Evolutionary conservation across 257 asterid species (phyloP).

Genomic region (Gardenia jasminoides): DNA sequence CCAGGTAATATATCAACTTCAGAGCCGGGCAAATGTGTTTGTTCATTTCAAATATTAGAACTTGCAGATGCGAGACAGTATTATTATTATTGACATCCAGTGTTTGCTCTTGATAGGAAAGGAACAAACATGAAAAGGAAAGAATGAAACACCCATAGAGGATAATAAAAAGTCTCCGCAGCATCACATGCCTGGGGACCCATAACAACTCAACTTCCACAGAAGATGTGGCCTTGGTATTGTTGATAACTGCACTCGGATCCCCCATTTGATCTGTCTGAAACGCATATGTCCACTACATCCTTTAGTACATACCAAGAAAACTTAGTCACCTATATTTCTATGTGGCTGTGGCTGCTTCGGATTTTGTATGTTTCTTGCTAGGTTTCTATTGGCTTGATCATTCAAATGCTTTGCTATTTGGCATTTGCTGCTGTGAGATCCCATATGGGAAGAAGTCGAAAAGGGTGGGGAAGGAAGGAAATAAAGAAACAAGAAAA

Average conservation of each 20-base stretch:
- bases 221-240: conserved; percentile 38
- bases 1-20: no score
- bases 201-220: conserved; percentile 36
- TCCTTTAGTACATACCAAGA: conserved; percentile 3
- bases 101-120: conserved; percentile 4
- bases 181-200: conserved; percentile 44
- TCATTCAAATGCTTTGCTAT: background rate
- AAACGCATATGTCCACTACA: conserved; percentile 5
- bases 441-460: background rate
- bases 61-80: background rate
- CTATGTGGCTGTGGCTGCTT: conserved; percentile 1
- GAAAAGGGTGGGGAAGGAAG: conserved; percentile 3
- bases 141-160: conserved; percentile 16
- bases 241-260: conserved; percentile 30
- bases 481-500: conserved; percentile 12
- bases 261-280: conserved; percentile 27
- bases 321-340: background rate
- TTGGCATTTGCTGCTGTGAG: background rate
- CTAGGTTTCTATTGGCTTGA: background rate
- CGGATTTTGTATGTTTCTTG: conserved; percentile 1
- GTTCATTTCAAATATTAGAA: no score
- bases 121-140: conserved; percentile 10
- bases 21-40: no score
- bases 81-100: background rate
- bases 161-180: conserved; percentile 20